Evolutionary conservation across 2,329 filamentous ascomycete genomes (phyloP).

Genomic region (Corniculantispora saksenae): DNA sequence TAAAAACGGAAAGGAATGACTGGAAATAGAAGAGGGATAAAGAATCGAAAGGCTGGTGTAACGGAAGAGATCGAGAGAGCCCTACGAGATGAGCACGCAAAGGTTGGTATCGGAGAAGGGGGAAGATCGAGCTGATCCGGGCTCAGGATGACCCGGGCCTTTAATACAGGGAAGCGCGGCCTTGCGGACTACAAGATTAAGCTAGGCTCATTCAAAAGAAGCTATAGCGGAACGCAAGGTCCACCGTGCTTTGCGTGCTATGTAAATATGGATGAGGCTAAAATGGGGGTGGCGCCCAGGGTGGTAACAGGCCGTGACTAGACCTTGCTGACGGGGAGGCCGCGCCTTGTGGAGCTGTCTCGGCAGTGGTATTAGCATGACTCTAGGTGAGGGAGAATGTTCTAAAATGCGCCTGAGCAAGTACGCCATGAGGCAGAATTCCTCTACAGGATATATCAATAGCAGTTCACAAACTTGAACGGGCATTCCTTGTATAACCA

Average conservation of each 20-base stretch:
- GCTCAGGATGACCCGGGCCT: neutral
- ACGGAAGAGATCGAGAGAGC: neutral
- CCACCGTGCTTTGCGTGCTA: neutral
- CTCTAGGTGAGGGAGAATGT: neutral
- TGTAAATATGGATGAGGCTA: neutral
- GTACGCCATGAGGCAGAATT: neutral
- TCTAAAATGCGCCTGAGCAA: neutral
- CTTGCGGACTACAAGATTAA: neutral
- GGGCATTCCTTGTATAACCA: neutral
- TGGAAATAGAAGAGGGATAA: neutral
- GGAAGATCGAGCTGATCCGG: neutral
- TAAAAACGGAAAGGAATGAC: neutral
- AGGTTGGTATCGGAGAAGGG: neutral
- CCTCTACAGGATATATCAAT: neutral
- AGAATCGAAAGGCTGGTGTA: neutral
- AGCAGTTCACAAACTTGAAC: neutral
- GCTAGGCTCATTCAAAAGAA: neutral
- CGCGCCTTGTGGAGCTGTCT: constrained; percentile 4
- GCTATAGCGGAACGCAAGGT: neutral
- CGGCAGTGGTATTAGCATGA: neutral
- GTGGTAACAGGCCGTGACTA: neutral
- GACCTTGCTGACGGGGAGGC: constrained; percentile 8
- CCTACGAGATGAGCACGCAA: neutral
- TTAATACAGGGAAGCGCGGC: constrained; percentile 4
- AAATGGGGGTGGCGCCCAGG: constrained; percentile 3